Evolutionary conservation across 768 basidiomycete species (phyloP).

Genomic region (Sarcomyxa edulis): DNA sequence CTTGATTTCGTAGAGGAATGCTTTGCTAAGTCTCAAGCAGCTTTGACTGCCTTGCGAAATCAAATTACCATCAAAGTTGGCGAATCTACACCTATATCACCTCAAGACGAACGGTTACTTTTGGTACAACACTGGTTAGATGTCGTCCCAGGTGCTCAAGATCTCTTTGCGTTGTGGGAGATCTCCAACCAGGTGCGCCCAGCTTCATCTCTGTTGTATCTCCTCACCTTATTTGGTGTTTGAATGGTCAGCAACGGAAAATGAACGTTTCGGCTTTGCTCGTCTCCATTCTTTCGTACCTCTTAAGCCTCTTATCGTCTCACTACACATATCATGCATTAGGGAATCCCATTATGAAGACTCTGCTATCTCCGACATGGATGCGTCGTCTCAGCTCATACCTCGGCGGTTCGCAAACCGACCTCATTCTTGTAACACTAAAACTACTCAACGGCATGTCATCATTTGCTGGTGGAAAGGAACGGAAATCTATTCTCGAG

Average conservation of each 20-base stretch:
- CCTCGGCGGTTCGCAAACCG: conserved; percentile 55
- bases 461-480: conserved; percentile 58
- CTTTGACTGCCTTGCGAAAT: conserved; percentile 53
- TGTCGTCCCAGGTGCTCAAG: conserved; percentile 45
- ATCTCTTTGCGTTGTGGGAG: conserved; percentile 65
- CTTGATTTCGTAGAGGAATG: background rate
- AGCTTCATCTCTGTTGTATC: background rate
- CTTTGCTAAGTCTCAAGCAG: conserved; percentile 17
- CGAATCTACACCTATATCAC: conserved; percentile 37
- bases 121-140: conserved; percentile 64
- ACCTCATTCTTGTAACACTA: conserved; percentile 60
- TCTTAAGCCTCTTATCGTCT: conserved; percentile 58
- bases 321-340: conserved; percentile 65
- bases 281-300: conserved; percentile 48
- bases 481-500: conserved; percentile 58
- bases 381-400: conserved; percentile 56
- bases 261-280: conserved; percentile 36
- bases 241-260: conserved; percentile 32
- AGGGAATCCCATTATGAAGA: conserved; percentile 60
- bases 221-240: conserved; percentile 1
- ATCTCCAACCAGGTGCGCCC: conserved; percentile 39
- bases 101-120: conserved; percentile 55
- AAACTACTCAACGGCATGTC: conserved; percentile 61
- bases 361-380: conserved; percentile 50
- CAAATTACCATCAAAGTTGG: conserved; percentile 48